These are phyloP conservation scores for Zymoseptoria passerinii DNA, from an alignment of 2,329 filamentous ascomycete genomes.

Conservation along the genomic window DNA sequence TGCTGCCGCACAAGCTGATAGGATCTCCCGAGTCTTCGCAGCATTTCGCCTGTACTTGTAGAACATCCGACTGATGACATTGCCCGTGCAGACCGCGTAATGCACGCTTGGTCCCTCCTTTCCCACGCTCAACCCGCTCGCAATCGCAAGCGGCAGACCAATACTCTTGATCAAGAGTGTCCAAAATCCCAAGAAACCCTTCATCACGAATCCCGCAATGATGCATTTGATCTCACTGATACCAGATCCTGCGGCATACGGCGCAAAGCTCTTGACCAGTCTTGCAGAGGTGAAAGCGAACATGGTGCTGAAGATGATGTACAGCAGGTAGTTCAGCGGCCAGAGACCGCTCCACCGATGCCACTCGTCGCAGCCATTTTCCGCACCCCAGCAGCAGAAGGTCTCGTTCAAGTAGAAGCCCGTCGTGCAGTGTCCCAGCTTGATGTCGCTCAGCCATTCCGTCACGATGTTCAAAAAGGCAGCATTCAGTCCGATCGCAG, in stretches of 20 bases:
- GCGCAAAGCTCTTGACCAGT: conserved; percentile 83
- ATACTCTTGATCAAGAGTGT: conserved; percentile 92
- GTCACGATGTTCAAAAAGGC: conserved; percentile 91
- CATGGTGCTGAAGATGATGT: conserved; percentile 66
- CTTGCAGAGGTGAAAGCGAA: conserved; percentile 77
- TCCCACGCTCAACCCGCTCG: conserved; percentile 85
- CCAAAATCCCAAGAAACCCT: conserved; percentile 87
- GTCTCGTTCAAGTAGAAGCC: conserved; percentile 95
- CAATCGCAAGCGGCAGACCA: conserved; percentile 82
- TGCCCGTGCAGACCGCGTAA: conserved; percentile 94
- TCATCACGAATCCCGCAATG: conserved; percentile 98
- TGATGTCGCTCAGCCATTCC: conserved; percentile 94
- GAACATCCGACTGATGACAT: conserved; percentile 89
- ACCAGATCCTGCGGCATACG: conserved; percentile 90
- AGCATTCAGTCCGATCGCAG: conserved; percentile 87
- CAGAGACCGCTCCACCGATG: conserved; percentile 74
- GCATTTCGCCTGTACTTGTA: conserved; percentile 86
- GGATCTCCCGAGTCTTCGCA: conserved; percentile 86
- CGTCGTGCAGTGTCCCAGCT: conserved; percentile 89
- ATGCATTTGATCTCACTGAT: conserved; percentile 99
- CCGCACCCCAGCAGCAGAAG: conserved; percentile 97
- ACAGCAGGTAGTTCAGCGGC: conserved; percentile 76
- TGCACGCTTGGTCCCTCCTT: conserved; percentile 99
- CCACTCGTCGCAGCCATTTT: conserved; percentile 83
- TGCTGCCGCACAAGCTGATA: conserved; percentile 88